phyloP scores from a whole-genome alignment of 331 rosid species.

The Acacia concinna region DNA sequence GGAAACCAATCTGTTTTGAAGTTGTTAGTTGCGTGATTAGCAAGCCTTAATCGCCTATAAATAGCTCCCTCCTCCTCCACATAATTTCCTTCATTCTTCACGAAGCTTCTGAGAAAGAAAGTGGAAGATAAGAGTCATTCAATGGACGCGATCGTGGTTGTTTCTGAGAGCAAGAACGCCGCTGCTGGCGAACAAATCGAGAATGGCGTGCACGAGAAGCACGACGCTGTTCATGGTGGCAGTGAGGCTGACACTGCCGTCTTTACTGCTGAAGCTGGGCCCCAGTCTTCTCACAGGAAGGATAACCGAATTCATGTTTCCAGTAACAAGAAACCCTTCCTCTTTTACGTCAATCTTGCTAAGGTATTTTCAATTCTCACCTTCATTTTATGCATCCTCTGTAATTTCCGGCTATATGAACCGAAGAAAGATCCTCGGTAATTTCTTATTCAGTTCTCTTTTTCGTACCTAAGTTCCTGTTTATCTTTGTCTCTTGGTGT shows the following conservation, averaged over 20 bases:
- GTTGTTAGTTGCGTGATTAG: not conserved
- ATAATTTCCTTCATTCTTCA: not conserved
- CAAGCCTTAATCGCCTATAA: not conserved
- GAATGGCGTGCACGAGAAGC: not conserved
- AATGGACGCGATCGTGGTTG: conserved; percentile 33
- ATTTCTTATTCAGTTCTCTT: not conserved
- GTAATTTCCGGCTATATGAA: not conserved
- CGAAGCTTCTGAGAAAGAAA: conserved; percentile 21
- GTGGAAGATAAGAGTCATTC: conserved; percentile 7
- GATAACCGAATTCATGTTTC: conserved; percentile 57
- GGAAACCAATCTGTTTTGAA: not conserved
- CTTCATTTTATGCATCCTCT: not conserved
- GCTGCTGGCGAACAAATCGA: not conserved
- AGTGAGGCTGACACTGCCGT: not conserved
- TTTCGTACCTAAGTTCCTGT: not conserved
- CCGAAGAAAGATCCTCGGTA: not conserved
- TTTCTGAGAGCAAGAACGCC: conserved; percentile 2
- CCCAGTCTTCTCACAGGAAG: conserved; percentile 22
- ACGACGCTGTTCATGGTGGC: not conserved
- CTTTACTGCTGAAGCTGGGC: not conserved
- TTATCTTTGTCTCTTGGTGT: not conserved
- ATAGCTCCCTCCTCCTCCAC: not conserved
- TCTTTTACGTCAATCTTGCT: conserved; percentile 65
- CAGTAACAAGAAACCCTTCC: conserved; percentile 53
- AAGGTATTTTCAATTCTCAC: conserved; percentile 39